Evolutionary conservation across 257 asterid genomes (phyloP), one percentile per base, ranked within the genome.

Genomic region (Salvia hispanica): DNA sequence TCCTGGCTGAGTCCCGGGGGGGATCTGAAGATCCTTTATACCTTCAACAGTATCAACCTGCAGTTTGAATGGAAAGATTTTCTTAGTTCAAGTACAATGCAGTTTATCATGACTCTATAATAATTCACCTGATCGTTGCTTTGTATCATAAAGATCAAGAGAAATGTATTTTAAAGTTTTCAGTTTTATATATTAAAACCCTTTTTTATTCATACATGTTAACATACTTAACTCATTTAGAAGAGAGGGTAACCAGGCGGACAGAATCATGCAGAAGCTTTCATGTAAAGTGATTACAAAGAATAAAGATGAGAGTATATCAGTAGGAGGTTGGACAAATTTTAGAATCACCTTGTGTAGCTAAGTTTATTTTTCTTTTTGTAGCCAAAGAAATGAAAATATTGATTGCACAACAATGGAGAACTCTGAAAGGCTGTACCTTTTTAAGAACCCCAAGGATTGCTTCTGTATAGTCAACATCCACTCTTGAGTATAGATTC

Each of bases 31-130:
- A 79, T 94, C 87, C 85, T 80, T 91, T 76, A 67, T 52, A 55
- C 99, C 99, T 70, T 87, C 96, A 37, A 86, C 92, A 66, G 96
- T 94, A 58, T 79, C 78, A 77, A 94, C 99, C 99, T 94, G 77
- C 47, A 64, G 58, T 81, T 57, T 66, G 56, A 47, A 68, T 37
- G 34, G 53, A 54, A 72, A 59, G 9, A 43, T 56, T 36, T 33
- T 16, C 7, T 12, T 34, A 33, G 25, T 60, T 66, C 55, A 69
- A 62, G 61, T 40, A n/a, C 25, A 57, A 44, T 28, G 58, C 69
- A 56, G 36, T 52, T 62, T 14, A 43, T 59, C 57, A 47, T 3
- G 45, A 62, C 55, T 40, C 54, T 15, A n/a, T 56, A 55, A 67
- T 62, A 79, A 9, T 1, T 39, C 46, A 69, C 58, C 64, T 34